Conservation (phyloP, 2,329 filamentous ascomycete species). For the Pseudopyricularia javanii region DNA sequence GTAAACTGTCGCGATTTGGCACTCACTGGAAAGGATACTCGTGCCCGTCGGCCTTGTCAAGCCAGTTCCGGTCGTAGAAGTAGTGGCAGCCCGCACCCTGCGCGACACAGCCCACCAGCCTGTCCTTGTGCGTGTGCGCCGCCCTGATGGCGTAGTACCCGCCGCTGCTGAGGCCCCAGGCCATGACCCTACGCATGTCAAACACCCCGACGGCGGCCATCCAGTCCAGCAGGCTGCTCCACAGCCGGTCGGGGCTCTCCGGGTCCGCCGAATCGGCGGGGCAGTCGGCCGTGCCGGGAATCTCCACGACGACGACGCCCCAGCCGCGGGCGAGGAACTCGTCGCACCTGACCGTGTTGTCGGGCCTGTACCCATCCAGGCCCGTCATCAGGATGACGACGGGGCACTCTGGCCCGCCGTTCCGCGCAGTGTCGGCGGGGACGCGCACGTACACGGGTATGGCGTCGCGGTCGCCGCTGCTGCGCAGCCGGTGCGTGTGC, state of each 20-base stretch:
- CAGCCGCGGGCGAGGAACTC: conserved; percentile 53
- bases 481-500: conserved; percentile 34
- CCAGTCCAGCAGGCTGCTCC: conserved; percentile 50
- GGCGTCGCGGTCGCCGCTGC: conserved; percentile 38
- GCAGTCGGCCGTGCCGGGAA: conserved; percentile 56
- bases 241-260: conserved; percentile 45
- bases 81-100: conserved; percentile 53
- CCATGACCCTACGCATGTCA: conserved; percentile 42
- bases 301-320: conserved; percentile 50
- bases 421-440: conserved; percentile 28
- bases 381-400: conserved; percentile 47
- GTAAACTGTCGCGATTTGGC: too few relatives aligned
- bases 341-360: conserved; percentile 47
- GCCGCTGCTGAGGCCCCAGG: conserved; percentile 54
- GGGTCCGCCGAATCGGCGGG: conserved; percentile 52
- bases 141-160: conserved; percentile 57
- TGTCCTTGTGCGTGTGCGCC: conserved; percentile 51
- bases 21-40: conserved; percentile 50
- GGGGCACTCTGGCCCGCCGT: conserved; percentile 20
- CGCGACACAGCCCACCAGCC: conserved; percentile 42
- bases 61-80: conserved; percentile 47
- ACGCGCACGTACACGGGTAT: conserved; percentile 57
- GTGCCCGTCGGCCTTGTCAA: conserved; percentile 49
- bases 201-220: conserved; percentile 35
- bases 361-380: conserved; percentile 49